These are phyloP conservation scores for Lagenaria siceraria DNA, from an alignment of 306 rosid genomes.

Conservation along the genomic window DNA sequence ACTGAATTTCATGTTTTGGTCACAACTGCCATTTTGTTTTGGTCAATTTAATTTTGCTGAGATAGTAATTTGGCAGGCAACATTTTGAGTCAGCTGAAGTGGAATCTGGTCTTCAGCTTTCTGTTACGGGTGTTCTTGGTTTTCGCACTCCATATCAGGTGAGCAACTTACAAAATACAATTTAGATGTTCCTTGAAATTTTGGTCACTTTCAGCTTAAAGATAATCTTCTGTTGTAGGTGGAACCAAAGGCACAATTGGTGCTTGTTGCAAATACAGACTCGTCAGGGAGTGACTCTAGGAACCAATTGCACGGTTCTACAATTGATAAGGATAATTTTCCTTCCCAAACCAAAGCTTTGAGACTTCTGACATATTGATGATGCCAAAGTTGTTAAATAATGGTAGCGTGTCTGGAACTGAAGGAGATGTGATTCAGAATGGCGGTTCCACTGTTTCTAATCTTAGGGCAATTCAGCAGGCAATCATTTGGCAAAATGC, in stretches of 20 bases:
- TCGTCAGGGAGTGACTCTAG: slow-evolving; percentile 19
- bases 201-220: background rate
- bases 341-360: slow-evolving; percentile 13
- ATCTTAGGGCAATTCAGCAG: slow-evolving; percentile 56
- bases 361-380: slow-evolving; percentile 54
- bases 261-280: slow-evolving; percentile 54
- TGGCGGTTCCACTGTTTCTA: slow-evolving; percentile 25
- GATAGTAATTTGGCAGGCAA: slow-evolving; percentile 37
- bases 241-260: slow-evolving; percentile 91
- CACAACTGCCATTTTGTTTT: background rate
- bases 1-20: background rate
- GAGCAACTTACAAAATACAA: slow-evolving; percentile 7
- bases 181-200: slow-evolving; percentile 4
- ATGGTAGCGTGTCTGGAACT: slow-evolving; percentile 21
- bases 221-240: slow-evolving; percentile 31
- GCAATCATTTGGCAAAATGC: slow-evolving; percentile 70
- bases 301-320: slow-evolving; percentile 20
- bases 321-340: slow-evolving; percentile 19
- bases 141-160: slow-evolving; percentile 91
- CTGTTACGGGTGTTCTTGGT: slow-evolving; percentile 87
- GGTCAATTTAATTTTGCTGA: slow-evolving; percentile 17
- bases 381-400: slow-evolving; percentile 51
- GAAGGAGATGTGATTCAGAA: slow-evolving; percentile 31
- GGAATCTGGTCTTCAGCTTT: slow-evolving; percentile 78
- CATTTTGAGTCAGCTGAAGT: slow-evolving; percentile 75